Evolutionary conservation across 371 early-diverging fungal genomes (phyloP), one percentile per base, ranked within the genome.

Genomic region (Zychaea mexicana): DNA sequence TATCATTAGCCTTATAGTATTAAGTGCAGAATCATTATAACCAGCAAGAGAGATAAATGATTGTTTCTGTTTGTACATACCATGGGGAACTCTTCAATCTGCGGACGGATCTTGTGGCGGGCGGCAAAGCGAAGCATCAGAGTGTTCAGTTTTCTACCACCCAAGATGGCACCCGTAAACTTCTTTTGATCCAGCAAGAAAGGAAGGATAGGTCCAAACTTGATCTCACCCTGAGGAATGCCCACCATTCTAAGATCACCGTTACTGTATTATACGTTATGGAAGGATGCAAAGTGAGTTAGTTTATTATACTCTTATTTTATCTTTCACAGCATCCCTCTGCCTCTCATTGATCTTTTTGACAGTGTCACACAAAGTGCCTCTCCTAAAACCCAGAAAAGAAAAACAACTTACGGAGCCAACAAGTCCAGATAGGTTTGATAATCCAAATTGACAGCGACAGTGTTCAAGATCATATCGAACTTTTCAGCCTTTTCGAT

Each of bases 221-320:
- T 59, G 19, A 77, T 59, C 19, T 69, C 53, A 5, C 42, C 49
- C 30, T 78, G 79, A 21, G 86, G 79, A 26, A 85, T 57, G 28
- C 87, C 88, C 54, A 90, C 73, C 32, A 86, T 64, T 63, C 79
- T 66, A 31, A 88, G 62, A 17, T 72, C 71, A 4, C 88, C 87
- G 36, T 77, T 78, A 15, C 78, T 68, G 71, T 66, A 12, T 22
- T 15, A 39, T 15, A 42, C 4, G 15, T 36, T 1, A 10, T 36
- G 10, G 31, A 45, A 75, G 30, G 39, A 59, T 67, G n/a, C 19
- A 21, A 19, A 70, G 66, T 65, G 67, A 73, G 2, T 36, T 36
- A 36, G 36, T 1, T 10, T 36, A 3, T 36, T 15, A 36, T 36
- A 36, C 7, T 9, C 38, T 9, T 36, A 36, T 36, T 7, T 36